Evolutionary conservation across 805 yeast genomes (phyloP).

Genomic region (Lachancea dasiensis): DNA sequence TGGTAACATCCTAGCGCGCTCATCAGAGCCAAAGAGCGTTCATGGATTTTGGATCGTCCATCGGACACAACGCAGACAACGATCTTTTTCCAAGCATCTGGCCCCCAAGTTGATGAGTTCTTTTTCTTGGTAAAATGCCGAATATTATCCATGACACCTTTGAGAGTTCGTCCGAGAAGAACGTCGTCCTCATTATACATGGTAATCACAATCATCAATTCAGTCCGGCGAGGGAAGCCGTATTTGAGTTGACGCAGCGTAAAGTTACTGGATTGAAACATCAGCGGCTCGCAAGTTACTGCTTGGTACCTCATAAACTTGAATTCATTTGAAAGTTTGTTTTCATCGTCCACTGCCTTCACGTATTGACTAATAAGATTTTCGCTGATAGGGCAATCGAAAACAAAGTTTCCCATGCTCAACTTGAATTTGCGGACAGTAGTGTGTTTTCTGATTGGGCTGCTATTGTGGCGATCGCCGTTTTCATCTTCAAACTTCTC

Average conservation of each 20-base stretch:
- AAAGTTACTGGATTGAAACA: slow-evolving; percentile 56
- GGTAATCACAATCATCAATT: slow-evolving; percentile 77
- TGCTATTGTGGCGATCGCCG: slow-evolving; percentile 21
- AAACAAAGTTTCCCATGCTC: slow-evolving; percentile 67
- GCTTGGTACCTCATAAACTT: slow-evolving; percentile 90
- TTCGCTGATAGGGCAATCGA: slow-evolving; percentile 85
- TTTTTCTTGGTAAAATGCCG: slow-evolving; percentile 61
- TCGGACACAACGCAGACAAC: slow-evolving; percentile 88
- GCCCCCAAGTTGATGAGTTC: slow-evolving; percentile 82
- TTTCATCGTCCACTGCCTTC: slow-evolving; percentile 38
- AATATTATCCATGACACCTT: slow-evolving; percentile 87
- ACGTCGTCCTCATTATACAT: slow-evolving; percentile 88
- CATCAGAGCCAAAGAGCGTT: slow-evolving; percentile 70
- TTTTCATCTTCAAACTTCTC: slow-evolving; percentile 18
- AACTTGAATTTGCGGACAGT: slow-evolving; percentile 29
- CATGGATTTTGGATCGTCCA: slow-evolving; percentile 81
- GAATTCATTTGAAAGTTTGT: slow-evolving; percentile 45
- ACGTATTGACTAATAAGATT: slow-evolving; percentile 49
- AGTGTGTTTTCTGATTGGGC: slow-evolving; percentile 19
- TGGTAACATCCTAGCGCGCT: slow-evolving; percentile 89
- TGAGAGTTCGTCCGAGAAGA: slow-evolving; percentile 73
- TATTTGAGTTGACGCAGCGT: slow-evolving; percentile 81
- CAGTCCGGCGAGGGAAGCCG: slow-evolving; percentile 73
- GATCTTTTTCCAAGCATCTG: slow-evolving; percentile 89
- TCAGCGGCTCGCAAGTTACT: slow-evolving; percentile 83